Evolutionary conservation across 257 asterid genomes (phyloP).

Genomic region (Cinchona pubescens): DNA sequence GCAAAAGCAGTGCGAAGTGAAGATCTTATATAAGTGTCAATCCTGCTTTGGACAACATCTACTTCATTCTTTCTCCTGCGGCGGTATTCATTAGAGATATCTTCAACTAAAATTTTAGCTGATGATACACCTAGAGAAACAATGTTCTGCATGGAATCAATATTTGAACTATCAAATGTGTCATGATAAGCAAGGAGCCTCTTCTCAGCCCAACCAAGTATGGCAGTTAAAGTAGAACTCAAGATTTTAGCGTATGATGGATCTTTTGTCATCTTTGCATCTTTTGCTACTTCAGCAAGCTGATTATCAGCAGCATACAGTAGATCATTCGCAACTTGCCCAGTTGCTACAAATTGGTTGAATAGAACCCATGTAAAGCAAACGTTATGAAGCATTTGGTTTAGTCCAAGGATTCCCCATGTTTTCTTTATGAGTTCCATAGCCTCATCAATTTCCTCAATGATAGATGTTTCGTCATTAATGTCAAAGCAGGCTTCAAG

Average conservation of each 20-base stretch:
- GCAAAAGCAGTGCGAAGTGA: slow-evolving; percentile 99
- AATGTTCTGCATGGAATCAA: slow-evolving; percentile 80
- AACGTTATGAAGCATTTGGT: slow-evolving; percentile 85
- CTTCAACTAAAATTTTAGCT: slow-evolving; percentile 89
- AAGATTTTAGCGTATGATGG: slow-evolving; percentile 65
- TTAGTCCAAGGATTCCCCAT: slow-evolving; percentile 83
- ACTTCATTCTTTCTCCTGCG: slow-evolving; percentile 86
- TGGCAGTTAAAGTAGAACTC: slow-evolving; percentile 85
- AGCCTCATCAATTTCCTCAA: slow-evolving; percentile 91
- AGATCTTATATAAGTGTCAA: slow-evolving; percentile 91
- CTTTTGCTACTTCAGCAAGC: slow-evolving; percentile 87
- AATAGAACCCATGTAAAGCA: slow-evolving; percentile 93
- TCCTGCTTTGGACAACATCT: slow-evolving; percentile 87
- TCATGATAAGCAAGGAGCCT: slow-evolving; percentile 96
- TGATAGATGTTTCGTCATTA: slow-evolving; percentile 66
- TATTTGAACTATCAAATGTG: slow-evolving; percentile 67
- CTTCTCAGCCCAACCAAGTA: slow-evolving; percentile 98
- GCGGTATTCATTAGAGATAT: slow-evolving; percentile 90
- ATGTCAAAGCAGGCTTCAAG: slow-evolving; percentile 86
- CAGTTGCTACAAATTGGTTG: slow-evolving; percentile 81
- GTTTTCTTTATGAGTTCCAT: slow-evolving; percentile 96
- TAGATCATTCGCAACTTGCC: slow-evolving; percentile 75
- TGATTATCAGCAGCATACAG: slow-evolving; percentile 76
- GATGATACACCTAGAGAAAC: slow-evolving; percentile 87
- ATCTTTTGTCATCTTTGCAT: slow-evolving; percentile 78